Evolutionary conservation across 2,329 filamentous ascomycete species (phyloP).

Genomic region (Seiridium cupressi): DNA sequence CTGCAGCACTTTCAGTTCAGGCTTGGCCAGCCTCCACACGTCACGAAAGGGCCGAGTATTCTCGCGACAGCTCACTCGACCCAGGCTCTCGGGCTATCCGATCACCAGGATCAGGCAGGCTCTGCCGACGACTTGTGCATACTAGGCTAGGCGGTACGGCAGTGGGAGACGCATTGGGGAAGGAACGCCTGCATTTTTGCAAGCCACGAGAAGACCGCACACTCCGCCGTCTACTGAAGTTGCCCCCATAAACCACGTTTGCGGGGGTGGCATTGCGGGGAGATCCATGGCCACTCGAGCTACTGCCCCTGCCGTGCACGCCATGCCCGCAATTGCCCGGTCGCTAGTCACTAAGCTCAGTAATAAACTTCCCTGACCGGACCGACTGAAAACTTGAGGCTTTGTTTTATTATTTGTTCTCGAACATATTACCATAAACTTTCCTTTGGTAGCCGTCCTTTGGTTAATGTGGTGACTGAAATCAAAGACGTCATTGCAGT

Average conservation of each 20-base stretch:
- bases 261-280: background rate
- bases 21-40: background rate
- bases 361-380: background rate
- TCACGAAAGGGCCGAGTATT: conserved; percentile 5
- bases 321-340: too few species aligned
- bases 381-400: background rate
- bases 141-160: background rate
- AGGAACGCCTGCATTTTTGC: background rate
- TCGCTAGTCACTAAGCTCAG: background rate
- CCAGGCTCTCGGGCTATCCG: background rate
- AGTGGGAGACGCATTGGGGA: background rate
- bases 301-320: background rate
- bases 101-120: background rate
- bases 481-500: too few species aligned
- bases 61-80: conserved; percentile 1
- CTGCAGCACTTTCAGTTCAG: background rate
- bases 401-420: background rate
- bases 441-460: too few species aligned
- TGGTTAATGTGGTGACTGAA: too few species aligned
- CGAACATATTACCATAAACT: too few species aligned
- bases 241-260: background rate
- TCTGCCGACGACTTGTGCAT: background rate
- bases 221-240: too few species aligned
- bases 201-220: background rate
- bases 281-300: background rate